Evolutionary conservation across 371 early-diverging fungal genomes (phyloP), one percentile per base, ranked within the genome.

Genomic region (Smittium culicis): DNA sequence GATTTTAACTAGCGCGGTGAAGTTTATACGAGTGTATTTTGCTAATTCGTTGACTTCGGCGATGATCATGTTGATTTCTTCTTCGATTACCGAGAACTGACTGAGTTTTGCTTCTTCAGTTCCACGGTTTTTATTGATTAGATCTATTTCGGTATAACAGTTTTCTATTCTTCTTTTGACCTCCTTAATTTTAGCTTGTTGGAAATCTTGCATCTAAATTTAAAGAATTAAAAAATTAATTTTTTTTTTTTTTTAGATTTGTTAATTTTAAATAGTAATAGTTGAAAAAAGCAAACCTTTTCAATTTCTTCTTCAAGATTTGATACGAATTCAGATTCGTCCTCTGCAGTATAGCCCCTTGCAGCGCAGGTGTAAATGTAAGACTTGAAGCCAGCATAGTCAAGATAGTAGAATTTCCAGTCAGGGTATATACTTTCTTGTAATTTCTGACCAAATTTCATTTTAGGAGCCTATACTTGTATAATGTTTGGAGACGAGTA

Each of bases 391-490:
- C 83, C 86, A 67, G 92, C 88, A 71, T 97, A 98, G 71, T 93
- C 92, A 30, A 96, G 74, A 74, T 96, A 98, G 76, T 90, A 88
- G 69, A 84, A 84, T 62, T 83, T 82, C 93, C 96, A 98, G 70
- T 92, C 94, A 17, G 87, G 86, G 73, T 88, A 86, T 65, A 91
- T 82, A 54, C 86, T 82, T 45, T 87, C 86, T 68, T 84, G 81
- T 32, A 96, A 81, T 76, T 92, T 90, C 68, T 87, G 84, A 66
- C 92, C 93, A 81, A 96, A 98, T 82, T 94, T 94, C 98, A 98
- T 98, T 45, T 11, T 45, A n/a, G n/a, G n/a, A n/a, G n/a, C n/a
- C n/a, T n/a, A n/a, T n/a, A n/a, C n/a, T n/a, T n/a, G n/a, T n/a
- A n/a, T n/a, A n/a, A n/a, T n/a, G n/a, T n/a, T n/a, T n/a, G n/a